Evolutionary conservation across 495 filamentous ascomycete genomes (phyloP).

Genomic region (Hypomontagnella submonticulosa): DNA sequence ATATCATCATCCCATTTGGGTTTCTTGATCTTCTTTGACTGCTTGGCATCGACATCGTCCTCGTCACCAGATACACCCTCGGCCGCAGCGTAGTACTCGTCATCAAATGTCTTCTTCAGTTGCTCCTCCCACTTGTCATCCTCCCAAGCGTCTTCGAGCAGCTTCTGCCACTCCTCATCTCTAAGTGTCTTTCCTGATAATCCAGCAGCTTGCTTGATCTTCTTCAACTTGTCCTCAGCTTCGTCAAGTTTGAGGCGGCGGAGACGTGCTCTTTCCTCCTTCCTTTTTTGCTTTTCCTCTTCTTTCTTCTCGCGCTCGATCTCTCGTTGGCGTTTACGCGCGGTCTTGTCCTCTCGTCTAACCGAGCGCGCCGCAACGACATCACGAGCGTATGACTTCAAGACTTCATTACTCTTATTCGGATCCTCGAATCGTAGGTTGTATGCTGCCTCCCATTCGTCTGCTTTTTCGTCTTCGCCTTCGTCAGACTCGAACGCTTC

Average conservation of each 20-base stretch:
- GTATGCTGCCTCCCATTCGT: constrained; percentile 91
- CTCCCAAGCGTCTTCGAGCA: constrained; percentile 88
- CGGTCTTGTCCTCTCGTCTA: constrained; percentile 80
- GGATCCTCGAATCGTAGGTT: constrained; percentile 97
- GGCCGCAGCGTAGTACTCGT: constrained; percentile 82
- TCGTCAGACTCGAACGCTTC: constrained; percentile 93
- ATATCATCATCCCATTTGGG: constrained; percentile 97
- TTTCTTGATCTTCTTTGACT: constrained; percentile 74
- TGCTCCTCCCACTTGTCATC: constrained; percentile 87
- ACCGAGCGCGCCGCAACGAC: constrained; percentile 81
- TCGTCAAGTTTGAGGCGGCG: constrained; percentile 90
- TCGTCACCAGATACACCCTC: constrained; percentile 63
- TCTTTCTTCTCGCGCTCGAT: constrained; percentile 80
- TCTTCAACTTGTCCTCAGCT: constrained; percentile 79
- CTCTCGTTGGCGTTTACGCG: constrained; percentile 79
- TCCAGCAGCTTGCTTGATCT: constrained; percentile 89
- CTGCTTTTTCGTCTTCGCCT: constrained; percentile 81
- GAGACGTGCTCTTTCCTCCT: constrained; percentile 83
- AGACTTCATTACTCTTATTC: constrained; percentile 79
- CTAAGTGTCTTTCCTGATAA: constrained; percentile 73
- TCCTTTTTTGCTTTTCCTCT: constrained; percentile 76
- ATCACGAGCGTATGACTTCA: constrained; percentile 89
- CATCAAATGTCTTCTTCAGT: constrained; percentile 87
- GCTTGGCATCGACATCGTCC: constrained; percentile 36
- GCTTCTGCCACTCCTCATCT: constrained; percentile 79